Evolutionary conservation across 129 eudicot genomes (phyloP), one percentile per base, ranked within the genome.

Genomic region (Erigeron canadensis): DNA sequence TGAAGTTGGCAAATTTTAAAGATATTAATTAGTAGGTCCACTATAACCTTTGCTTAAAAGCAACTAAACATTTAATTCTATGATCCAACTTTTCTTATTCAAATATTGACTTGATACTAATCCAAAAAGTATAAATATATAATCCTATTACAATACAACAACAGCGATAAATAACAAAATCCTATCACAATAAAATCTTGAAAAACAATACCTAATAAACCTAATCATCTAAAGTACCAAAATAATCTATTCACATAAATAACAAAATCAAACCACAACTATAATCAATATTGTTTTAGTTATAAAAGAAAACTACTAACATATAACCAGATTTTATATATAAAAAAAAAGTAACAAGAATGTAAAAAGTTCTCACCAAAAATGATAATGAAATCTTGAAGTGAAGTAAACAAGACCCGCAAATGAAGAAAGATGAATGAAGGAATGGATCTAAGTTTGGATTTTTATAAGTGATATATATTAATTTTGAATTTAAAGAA

Each of bases 21-120:
- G 39, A 10, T 45, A 34, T 73, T 46, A 8, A 63, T 61, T 46
- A 37, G 77, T 73, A 61, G 77, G 77, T 38, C 77, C 77, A 38
- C 4, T 18, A 18, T 63, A 63, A 23, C 34, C 34, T 23, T 73
- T 18, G 62, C 40, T 18, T 17, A 61, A 73, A 50, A 45, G 3
- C 63, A 73, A 37, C 48, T 50, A 73, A 8, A 62, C 48, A 71
- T 71, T 71, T 56, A 58, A 42, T 56, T 56, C n/a, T 13, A 62
- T 12, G 43, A 42, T 65, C 58, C 57, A 55, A 55, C 7, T n/a
- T n/a, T n/a, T n/a, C n/a, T 65, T 22, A 55, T 59, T n/a, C 42
- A 34, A 55, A 37, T 15, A 12, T 37, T 43, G 18, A 63, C 71
- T 64, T 41, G 13, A 43, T 42, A 41, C 4, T 65, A 75, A 75